Conservation (phyloP, 257 asterid species). For the Galeopsis tetrahit region DNA sequence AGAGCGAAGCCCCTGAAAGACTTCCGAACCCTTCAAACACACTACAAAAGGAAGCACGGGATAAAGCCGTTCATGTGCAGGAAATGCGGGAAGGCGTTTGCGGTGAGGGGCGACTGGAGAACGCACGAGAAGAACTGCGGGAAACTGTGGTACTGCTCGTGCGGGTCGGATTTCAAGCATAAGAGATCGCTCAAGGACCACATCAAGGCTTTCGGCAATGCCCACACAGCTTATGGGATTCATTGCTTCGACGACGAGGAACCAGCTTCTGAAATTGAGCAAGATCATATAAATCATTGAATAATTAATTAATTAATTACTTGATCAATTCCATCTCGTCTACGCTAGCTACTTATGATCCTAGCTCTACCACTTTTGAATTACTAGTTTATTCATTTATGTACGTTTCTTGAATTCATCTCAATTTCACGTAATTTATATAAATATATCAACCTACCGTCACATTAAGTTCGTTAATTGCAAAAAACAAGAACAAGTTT, state of each 20-base stretch:
- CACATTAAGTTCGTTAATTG: no score
- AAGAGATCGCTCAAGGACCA: slow-evolving; percentile 12
- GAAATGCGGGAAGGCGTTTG: slow-evolving; percentile 6
- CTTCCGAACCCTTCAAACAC: background rate
- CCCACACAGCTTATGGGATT: background rate
- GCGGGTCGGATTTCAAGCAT: slow-evolving; percentile 15
- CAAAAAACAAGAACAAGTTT: no score
- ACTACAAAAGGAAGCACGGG: slow-evolving; percentile 8
- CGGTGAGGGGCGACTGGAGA: background rate
- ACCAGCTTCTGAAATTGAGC: slow-evolving; percentile 4
- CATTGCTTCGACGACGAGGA: slow-evolving; percentile 4
- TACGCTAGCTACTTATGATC: no score
- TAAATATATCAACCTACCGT: no score
- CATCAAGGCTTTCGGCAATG: background rate
- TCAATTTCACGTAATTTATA: no score
- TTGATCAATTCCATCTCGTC: no score
- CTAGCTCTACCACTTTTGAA: no score
- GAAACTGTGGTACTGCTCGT: slow-evolving; percentile 7
- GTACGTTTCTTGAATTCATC: no score
- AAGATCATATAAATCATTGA: no score
- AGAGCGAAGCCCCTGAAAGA: slow-evolving; percentile 1
- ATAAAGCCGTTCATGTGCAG: slow-evolving; percentile 12
- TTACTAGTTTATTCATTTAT: no score
- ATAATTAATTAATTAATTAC: background rate
- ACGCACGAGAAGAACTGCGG: slow-evolving; percentile 13